A percentile compares a stretch with the other conserved stretches of the same genome.
Conservation (phyloP, 108 stramenopile genomes). For the Tribonema minus region DNA sequence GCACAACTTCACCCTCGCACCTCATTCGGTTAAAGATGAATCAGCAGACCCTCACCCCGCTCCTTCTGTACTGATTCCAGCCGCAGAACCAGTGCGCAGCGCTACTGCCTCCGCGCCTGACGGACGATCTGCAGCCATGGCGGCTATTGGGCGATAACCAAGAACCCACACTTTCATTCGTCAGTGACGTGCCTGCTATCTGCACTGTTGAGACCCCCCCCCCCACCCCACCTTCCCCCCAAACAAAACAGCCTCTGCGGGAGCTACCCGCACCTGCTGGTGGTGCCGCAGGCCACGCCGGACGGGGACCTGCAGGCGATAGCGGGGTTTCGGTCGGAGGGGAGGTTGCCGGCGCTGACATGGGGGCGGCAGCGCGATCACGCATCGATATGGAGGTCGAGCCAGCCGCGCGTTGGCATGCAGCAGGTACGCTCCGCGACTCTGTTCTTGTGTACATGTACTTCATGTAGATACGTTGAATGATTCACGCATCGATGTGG, state of each 20-base stretch:
- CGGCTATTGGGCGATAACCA: too few species aligned
- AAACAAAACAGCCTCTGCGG: conserved; percentile 69
- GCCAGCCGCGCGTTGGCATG: too few species aligned
- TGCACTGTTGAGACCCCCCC: background rate
- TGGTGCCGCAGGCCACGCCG: conserved; percentile 70
- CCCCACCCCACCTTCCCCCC: background rate
- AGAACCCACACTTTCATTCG: background rate
- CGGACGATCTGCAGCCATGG: too few species aligned
- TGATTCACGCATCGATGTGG: conserved; percentile 81
- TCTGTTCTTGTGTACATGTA: too few species aligned
- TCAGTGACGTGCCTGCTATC: background rate
- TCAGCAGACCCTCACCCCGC: too few species aligned
- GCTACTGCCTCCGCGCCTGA: background rate
- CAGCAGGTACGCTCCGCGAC: too few species aligned
- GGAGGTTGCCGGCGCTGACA: conserved; percentile 78
- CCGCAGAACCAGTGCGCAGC: background rate
- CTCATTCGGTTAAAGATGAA: too few species aligned
- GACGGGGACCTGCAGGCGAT: conserved; percentile 47
- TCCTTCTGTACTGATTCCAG: background rate
- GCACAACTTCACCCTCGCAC: too few species aligned
- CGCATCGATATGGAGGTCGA: conserved; percentile 81
- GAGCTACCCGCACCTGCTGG: conserved; percentile 77
- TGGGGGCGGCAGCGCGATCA: conserved; percentile 66
- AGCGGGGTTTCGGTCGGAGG: conserved; percentile 72
- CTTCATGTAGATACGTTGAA: too few species aligned